Conservation (phyloP, 345 rosid species). For the Aquilaria sinensis region DNA sequence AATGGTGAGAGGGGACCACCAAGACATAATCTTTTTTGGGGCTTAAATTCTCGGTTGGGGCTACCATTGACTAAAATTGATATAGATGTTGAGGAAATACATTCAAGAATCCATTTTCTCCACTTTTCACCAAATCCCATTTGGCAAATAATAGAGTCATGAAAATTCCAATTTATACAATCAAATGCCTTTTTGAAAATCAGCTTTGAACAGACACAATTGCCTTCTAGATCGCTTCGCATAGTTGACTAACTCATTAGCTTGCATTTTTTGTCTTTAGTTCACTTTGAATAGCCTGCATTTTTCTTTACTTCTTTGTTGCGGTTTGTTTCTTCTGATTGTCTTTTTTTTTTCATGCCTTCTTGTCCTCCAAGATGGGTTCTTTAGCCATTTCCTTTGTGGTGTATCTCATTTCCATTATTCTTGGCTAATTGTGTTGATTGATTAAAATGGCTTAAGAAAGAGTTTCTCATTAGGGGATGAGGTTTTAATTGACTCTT, state of each 20-base stretch:
- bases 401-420: no score
- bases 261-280: no score
- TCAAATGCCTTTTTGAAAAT: slow-evolving; percentile 1
- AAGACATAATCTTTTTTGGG: background rate
- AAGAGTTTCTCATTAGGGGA: no score
- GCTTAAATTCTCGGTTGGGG: background rate
- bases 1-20: background rate
- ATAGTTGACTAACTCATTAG: background rate
- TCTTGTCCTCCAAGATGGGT: no score
- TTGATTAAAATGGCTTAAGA: no score
- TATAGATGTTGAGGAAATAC: background rate
- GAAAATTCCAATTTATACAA: background rate
- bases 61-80: background rate
- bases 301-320: no score
- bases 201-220: background rate
- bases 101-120: background rate
- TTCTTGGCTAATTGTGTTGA: no score
- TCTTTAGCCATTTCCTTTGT: no score
- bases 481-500: no score
- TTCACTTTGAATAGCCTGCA: no score
- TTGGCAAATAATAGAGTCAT: background rate
- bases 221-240: background rate
- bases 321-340: no score
- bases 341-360: no score
- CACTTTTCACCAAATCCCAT: background rate